Percentiles rank a stretch among this genome's conserved stretches.
Evolutionary conservation across 2,329 filamentous ascomycete genomes (phyloP).

Genomic region (Raffaelea albimanens): DNA sequence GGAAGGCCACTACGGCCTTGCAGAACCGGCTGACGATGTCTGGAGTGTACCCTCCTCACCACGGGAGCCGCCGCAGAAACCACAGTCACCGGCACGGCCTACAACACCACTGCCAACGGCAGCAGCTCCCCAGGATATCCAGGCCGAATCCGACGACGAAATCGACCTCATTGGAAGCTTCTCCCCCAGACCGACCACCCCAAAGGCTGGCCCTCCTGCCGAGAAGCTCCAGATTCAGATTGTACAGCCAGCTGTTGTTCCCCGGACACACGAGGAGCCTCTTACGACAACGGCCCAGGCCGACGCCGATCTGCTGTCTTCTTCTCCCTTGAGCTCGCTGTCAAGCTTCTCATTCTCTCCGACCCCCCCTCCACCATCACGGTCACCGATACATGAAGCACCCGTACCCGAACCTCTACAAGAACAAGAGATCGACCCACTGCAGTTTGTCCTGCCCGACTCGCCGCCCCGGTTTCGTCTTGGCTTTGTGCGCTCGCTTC

Average conservation of each 20-base stretch:
- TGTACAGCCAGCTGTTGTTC: neutral
- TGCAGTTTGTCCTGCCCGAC: conserved; percentile 4
- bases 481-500: conserved; percentile 38
- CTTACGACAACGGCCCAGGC: no score
- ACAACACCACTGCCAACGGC: no score
- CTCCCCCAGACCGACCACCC: neutral
- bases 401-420: neutral
- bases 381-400: neutral
- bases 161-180: conserved; percentile 9
- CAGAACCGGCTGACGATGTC: neutral
- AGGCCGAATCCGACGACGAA: conserved; percentile 9
- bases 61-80: no score
- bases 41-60: conserved; percentile 1
- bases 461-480: conserved; percentile 14
- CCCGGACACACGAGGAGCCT: neutral
- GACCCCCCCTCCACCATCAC: conserved; percentile 1
- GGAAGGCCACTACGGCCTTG: neutral
- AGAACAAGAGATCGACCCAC: neutral
- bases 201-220: neutral
- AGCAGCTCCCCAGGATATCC: neutral
- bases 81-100: no score
- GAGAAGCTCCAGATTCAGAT: neutral
- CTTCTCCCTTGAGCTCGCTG: conserved; percentile 8
- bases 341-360: conserved; percentile 2
- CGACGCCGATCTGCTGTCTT: neutral